Evolutionary conservation across 1,284 basidiomycete genomes (phyloP).

Genomic region (Schizophyllum commune): DNA sequence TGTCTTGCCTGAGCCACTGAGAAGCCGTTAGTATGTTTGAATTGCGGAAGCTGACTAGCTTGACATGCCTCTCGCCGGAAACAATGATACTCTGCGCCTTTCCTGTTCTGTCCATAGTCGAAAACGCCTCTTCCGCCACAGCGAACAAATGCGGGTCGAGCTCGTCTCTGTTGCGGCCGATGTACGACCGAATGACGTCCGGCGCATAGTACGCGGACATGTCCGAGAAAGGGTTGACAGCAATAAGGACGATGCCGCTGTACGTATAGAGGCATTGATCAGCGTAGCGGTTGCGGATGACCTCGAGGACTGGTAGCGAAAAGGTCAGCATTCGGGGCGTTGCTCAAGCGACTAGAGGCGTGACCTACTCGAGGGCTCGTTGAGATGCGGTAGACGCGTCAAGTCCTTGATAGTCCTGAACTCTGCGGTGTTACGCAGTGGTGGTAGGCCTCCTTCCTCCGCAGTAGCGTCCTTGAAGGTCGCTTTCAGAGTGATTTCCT

Average conservation of each 20-base stretch:
- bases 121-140: conserved; percentile 98
- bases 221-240: conserved; percentile 96
- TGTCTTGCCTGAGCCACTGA: conserved; percentile 96
- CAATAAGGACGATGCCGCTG: conserved; percentile 96
- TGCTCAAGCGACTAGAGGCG: neutral
- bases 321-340: conserved; percentile 1
- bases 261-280: conserved; percentile 98
- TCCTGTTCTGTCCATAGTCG: conserved; percentile 91
- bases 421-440: conserved; percentile 93
- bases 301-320: conserved; percentile 73
- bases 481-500: conserved; percentile 74
- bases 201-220: conserved; percentile 83
- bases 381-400: conserved; percentile 94
- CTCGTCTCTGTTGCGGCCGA: conserved; percentile 86
- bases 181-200: conserved; percentile 96
- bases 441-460: conserved; percentile 71
- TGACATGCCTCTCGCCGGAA: conserved; percentile 85
- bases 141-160: conserved; percentile 98
- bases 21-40: conserved; percentile 10
- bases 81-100: conserved; percentile 99
- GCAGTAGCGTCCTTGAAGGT: conserved; percentile 69
- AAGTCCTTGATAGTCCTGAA: conserved; percentile 97
- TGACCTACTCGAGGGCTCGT: conserved; percentile 84
- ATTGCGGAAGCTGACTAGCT: conserved; percentile 2
- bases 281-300: conserved; percentile 95